These are phyloP conservation scores for Macadamia integrifolia DNA, from an alignment of 164 flowering plant species.

Conservation along the genomic window DNA sequence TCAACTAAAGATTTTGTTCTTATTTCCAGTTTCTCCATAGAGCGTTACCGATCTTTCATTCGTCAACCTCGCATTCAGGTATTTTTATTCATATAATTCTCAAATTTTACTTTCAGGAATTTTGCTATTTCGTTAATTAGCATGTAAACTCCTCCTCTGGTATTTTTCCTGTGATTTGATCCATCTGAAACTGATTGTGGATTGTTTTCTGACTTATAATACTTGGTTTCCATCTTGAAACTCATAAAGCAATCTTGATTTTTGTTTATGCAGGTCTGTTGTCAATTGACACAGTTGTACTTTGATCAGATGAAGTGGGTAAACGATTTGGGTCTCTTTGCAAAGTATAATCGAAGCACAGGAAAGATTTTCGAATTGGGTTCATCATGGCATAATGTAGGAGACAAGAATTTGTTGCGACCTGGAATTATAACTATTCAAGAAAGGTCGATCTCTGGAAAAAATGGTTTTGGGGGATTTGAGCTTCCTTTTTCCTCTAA, in stretches of 20 bases:
- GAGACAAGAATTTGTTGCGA: not conserved
- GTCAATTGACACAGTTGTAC: not conserved
- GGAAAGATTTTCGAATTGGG: constrained; percentile 6
- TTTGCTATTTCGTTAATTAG: too few species aligned
- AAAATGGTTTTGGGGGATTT: not conserved
- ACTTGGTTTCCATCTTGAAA: not conserved
- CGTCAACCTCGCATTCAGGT: too few species aligned
- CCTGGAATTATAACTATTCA: not conserved
- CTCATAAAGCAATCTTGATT: not conserved
- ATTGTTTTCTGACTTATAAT: too few species aligned
- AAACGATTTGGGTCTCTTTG: constrained; percentile 5
- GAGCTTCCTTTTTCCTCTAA: not conserved
- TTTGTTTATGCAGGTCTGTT: constrained; percentile 5
- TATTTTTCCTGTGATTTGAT: too few species aligned
- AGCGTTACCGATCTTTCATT: too few species aligned
- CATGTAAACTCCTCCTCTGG: too few species aligned
- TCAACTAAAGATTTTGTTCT: too few species aligned
- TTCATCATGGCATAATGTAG: not conserved
- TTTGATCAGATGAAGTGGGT: constrained; percentile 19
- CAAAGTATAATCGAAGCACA: constrained; percentile 2
- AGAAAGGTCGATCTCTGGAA: not conserved
- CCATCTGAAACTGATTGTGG: too few species aligned
- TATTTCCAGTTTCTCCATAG: too few species aligned
- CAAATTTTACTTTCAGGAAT: too few species aligned
- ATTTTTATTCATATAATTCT: too few species aligned